Evolutionary conservation across 352 stramenopile genomes (phyloP).

Genomic region (Blastocystis sp.): DNA sequence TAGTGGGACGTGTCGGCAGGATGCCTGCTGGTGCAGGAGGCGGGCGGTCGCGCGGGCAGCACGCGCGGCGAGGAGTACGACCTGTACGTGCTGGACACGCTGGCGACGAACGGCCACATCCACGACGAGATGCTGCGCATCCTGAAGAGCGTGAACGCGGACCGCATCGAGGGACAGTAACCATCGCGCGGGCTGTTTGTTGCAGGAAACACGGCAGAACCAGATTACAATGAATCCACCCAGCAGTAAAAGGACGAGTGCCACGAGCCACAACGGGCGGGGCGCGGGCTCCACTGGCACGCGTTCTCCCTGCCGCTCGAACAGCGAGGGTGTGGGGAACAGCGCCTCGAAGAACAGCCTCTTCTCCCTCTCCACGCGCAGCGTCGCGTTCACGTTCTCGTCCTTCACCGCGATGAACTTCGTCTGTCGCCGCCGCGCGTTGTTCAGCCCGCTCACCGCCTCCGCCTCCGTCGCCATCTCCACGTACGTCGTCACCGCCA

Average conservation of each 20-base stretch:
- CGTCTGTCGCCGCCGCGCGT: slow-evolving; percentile 81
- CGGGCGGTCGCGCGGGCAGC: slow-evolving; percentile 84
- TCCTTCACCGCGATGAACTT: slow-evolving; percentile 95
- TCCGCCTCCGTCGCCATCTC: slow-evolving; percentile 84
- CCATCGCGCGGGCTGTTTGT: not conserved
- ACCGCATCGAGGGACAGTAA: not conserved
- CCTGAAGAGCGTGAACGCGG: slow-evolving; percentile 51
- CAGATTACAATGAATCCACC: not conserved
- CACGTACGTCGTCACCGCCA: slow-evolving; percentile 88
- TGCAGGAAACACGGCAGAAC: not conserved
- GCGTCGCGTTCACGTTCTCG: slow-evolving; percentile 86
- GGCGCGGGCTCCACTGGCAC: not conserved
- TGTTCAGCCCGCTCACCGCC: slow-evolving; percentile 84
- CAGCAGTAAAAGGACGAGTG: slow-evolving; percentile 35
- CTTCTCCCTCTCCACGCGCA: slow-evolving; percentile 80
- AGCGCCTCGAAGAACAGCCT: slow-evolving; percentile 87
- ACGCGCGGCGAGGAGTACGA: slow-evolving; percentile 78
- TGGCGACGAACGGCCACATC: slow-evolving; percentile 80
- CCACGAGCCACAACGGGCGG: not conserved
- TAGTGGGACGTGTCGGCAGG: slow-evolving; percentile 88
- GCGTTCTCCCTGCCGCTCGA: slow-evolving; percentile 79
- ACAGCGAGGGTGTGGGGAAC: slow-evolving; percentile 84
- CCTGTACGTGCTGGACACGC: slow-evolving; percentile 80
- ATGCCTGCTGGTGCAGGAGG: slow-evolving; percentile 86
- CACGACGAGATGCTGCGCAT: slow-evolving; percentile 74